Evolutionary conservation across 306 rosid species (phyloP).

Genomic region (Pterocarpus santalinus): DNA sequence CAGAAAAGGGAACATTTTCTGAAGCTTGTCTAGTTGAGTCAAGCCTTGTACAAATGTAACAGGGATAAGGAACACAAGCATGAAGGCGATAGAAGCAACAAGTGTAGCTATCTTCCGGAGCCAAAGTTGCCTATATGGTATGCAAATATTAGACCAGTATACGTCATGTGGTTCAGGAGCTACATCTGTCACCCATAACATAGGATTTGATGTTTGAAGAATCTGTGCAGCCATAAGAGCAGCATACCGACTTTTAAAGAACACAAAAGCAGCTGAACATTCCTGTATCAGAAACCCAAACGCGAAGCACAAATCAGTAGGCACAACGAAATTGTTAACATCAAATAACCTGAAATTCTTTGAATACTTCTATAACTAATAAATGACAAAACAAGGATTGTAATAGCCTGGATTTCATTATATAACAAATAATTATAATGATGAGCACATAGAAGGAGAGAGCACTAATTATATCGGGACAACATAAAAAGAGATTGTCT

Average conservation of each 20-base stretch:
- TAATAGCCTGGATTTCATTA: slow-evolving; percentile 30
- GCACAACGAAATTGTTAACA: slow-evolving; percentile 32
- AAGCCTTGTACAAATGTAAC: slow-evolving; percentile 89
- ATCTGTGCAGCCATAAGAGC: slow-evolving; percentile 71
- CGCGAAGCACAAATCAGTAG: slow-evolving; percentile 33
- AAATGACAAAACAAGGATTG: slow-evolving; percentile 23
- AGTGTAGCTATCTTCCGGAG: slow-evolving; percentile 83
- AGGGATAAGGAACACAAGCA: slow-evolving; percentile 87
- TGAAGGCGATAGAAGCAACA: slow-evolving; percentile 75
- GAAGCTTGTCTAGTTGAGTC: slow-evolving; percentile 82
- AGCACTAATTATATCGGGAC: slow-evolving; percentile 15
- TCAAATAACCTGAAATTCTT: slow-evolving; percentile 29
- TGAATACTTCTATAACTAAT: slow-evolving; percentile 23
- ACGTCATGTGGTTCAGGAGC: slow-evolving; percentile 97
- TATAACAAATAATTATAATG: slow-evolving; percentile 14
- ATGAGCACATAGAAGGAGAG: slow-evolving; percentile 19
- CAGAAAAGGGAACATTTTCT: slow-evolving; percentile 75
- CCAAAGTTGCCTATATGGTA: slow-evolving; percentile 93
- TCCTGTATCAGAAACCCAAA: slow-evolving; percentile 63
- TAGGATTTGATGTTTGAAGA: slow-evolving; percentile 92
- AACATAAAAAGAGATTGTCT: slow-evolving; percentile 4
- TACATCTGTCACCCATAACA: slow-evolving; percentile 87
- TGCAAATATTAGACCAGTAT: slow-evolving; percentile 92
- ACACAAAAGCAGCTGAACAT: slow-evolving; percentile 92
- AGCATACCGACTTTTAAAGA: slow-evolving; percentile 93